Evolutionary conservation across 495 filamentous ascomycete species (phyloP).

Genomic region (Aspergillus sclerotiicarbonarius): DNA sequence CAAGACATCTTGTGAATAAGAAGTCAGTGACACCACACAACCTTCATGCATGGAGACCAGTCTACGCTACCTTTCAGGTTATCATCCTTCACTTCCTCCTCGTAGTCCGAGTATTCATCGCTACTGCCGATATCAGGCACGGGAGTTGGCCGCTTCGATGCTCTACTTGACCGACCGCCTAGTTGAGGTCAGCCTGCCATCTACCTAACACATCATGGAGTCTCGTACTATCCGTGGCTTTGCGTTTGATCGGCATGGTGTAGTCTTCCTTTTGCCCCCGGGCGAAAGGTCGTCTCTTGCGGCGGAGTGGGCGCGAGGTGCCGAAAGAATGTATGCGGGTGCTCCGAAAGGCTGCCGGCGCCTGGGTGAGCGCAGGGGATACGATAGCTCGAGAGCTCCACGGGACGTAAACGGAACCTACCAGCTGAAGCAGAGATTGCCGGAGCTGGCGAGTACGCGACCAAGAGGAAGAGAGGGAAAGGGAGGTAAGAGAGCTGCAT

Average conservation of each 20-base stretch:
- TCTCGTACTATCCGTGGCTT: conserved; percentile 59
- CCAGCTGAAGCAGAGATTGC: not conserved
- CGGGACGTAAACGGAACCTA: conserved; percentile 1
- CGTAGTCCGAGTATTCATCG: conserved; percentile 68
- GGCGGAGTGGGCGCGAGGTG: not conserved
- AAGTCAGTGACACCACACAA: conserved; percentile 18
- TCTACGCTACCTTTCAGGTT: conserved; percentile 50
- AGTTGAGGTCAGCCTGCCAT: conserved; percentile 35
- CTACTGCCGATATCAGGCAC: conserved; percentile 66
- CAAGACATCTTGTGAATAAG: conserved; percentile 49
- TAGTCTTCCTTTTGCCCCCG: conserved; percentile 5
- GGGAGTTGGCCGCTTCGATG: conserved; percentile 65
- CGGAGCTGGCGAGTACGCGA: not conserved
- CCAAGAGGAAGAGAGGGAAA: not conserved
- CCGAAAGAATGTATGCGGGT: conserved; percentile 7
- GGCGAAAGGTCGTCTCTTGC: conserved; percentile 18
- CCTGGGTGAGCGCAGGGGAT: conserved; percentile 13
- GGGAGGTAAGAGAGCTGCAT: conserved; percentile 7
- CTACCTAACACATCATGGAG: conserved; percentile 25
- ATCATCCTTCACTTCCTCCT: conserved; percentile 46
- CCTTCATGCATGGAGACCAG: conserved; percentile 11
- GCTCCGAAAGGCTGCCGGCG: conserved; percentile 25
- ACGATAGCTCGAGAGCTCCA: not conserved
- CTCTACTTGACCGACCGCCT: conserved; percentile 56
- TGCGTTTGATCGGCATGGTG: conserved; percentile 74